A percentile compares a stretch with the other conserved stretches of the same genome.
These are phyloP conservation scores for Melampsora medusae DNA, from an alignment of 1,284 basidiomycete genomes.

Conservation along the genomic window DNA sequence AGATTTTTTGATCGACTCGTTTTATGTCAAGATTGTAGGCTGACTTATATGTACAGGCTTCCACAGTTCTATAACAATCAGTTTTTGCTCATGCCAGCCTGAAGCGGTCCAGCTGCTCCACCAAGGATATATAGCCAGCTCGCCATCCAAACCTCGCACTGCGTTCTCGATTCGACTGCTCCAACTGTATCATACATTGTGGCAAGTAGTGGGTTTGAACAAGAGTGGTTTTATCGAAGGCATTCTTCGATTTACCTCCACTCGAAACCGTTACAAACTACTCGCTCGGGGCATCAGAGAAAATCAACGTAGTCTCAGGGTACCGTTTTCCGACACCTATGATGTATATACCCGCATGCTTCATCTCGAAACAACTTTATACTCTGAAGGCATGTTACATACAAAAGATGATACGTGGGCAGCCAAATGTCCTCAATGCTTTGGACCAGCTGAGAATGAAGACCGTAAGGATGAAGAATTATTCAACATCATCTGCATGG, in stretches of 20 bases:
- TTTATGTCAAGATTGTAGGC: too few species aligned
- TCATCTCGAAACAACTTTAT: not conserved
- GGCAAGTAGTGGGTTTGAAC: not conserved
- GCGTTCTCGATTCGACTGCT: slow-evolving; percentile 12
- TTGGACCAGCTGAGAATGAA: slow-evolving; percentile 3
- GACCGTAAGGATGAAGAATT: not conserved
- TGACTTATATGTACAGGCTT: not conserved
- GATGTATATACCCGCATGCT: not conserved
- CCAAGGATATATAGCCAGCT: slow-evolving; percentile 13
- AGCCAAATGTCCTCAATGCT: slow-evolving; percentile 13
- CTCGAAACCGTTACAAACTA: not conserved
- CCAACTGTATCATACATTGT: slow-evolving; percentile 14
- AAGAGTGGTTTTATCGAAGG: not conserved
- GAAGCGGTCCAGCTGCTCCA: not conserved
- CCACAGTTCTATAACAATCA: not conserved
- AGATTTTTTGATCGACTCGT: too few species aligned
- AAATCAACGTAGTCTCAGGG: not conserved
- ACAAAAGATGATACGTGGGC: slow-evolving; percentile 7
- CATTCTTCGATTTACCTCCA: not conserved
- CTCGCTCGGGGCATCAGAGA: not conserved
- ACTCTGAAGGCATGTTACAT: not conserved
- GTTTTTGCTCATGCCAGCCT: slow-evolving; percentile 13
- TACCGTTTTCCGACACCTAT: not conserved
- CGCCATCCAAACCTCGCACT: not conserved
- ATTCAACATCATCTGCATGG: too few species aligned